phyloP scores from a whole-genome alignment of 1,139 yeast genomes.

The Zygosaccharomyces pseudobailii region DNA sequence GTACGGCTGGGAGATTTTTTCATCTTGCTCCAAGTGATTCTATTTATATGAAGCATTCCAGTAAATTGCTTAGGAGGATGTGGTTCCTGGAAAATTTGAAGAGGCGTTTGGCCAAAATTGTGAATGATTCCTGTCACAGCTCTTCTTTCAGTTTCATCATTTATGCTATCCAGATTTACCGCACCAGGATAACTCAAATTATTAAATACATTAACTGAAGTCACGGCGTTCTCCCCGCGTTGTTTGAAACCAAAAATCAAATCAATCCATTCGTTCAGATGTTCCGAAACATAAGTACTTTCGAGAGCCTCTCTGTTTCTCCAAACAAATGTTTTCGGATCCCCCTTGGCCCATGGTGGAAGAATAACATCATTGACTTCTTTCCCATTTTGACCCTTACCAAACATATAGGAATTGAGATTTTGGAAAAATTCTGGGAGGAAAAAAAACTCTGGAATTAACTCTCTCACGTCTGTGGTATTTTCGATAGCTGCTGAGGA shows the following conservation, averaged over 20 bases:
- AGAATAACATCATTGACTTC: constrained; percentile 56
- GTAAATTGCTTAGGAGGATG: constrained; percentile 49
- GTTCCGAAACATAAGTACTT: constrained; percentile 69
- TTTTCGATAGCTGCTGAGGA: constrained; percentile 68
- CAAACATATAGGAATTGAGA: constrained; percentile 61
- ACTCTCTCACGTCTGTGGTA: constrained; percentile 80
- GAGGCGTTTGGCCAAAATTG: constrained; percentile 87
- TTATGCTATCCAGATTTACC: constrained; percentile 64
- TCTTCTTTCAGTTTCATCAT: constrained; percentile 65
- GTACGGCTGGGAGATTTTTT: not conserved
- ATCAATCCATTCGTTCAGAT: constrained; percentile 79
- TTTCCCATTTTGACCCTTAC: constrained; percentile 58
- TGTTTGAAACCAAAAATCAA: constrained; percentile 76
- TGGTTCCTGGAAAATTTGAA: constrained; percentile 58
- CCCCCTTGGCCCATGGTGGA: constrained; percentile 80
- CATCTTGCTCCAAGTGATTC: constrained; percentile 8
- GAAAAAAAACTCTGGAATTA: constrained; percentile 79
- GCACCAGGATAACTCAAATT: constrained; percentile 81
- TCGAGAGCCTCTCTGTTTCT: constrained; percentile 80
- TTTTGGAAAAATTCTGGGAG: constrained; percentile 71
- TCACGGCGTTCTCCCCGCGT: constrained; percentile 61
- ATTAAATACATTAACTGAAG: constrained; percentile 69
- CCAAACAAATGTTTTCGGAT: constrained; percentile 63
- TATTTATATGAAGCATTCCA: constrained; percentile 3
- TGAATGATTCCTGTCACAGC: constrained; percentile 81